Base-by-base conservation (phyloP, 164 flowering plant species). In the Nymphaea thermarum region DNA sequence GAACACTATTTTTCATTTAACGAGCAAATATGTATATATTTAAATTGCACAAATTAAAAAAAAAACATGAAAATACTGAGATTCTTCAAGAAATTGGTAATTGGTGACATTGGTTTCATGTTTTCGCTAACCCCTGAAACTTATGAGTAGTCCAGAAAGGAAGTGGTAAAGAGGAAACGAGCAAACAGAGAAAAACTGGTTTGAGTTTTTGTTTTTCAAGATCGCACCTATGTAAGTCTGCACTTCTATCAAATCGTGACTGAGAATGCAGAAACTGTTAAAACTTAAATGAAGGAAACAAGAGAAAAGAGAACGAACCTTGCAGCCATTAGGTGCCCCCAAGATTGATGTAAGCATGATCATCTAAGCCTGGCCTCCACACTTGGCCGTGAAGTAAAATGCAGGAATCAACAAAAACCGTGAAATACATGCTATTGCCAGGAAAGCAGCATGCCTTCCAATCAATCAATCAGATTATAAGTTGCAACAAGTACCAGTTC, bases 271-370 rank as follows among this genome's bases (percentile, higher is more conserved):
- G 36, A 25, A 25, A 25, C 36, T 25, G 36, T 47, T 47, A 12
- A 47, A 12, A 47, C 7, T 25, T 47, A 6, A 47, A 12, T 47
- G 7, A 7, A 7, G 12, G 7, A 6, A 47, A 47, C 12, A 47
- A 12, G 55, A 47, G 55, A 47, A 61, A 61, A 61, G n/a, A n/a
- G 16, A 63, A 71, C 69, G 16, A 55, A 83, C 88, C 87, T 80
- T 87, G 80, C 84, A 87, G 43, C 88, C 90, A 76, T 78, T 82
- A 16, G 89, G 90, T 42, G 89, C 92, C 16, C 92, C 92, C 64
- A 87, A 68, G 53, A 85, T 71, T 6, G 89, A 81, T 11, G 63
- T 70, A 44, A 87, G 83, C 75, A 82, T 12, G 64, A 87, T 79
- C 93, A 87, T 84, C 85, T 82, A 84, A 6, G 88, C 90, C 43